Conservation (phyloP, 2,329 filamentous ascomycete species). For the Emergomyces pasteurianus region DNA sequence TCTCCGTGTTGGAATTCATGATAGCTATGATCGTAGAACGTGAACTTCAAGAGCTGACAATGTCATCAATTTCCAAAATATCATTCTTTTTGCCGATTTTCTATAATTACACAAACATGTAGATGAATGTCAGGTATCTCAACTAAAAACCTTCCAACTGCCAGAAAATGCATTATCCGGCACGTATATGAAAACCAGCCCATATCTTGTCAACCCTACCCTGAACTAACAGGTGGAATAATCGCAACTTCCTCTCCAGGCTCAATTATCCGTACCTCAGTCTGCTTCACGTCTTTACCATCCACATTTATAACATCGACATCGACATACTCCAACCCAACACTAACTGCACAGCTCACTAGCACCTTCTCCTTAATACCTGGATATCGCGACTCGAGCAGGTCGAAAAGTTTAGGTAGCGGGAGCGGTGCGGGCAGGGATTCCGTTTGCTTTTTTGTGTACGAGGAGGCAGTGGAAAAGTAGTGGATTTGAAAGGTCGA, state of each 20-base stretch:
- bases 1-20: neutral
- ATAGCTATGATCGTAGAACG: neutral
- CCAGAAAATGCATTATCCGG: neutral
- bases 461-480: constrained; percentile 33
- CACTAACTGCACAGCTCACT: constrained; percentile 29
- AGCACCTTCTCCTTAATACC: constrained; percentile 30
- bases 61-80: neutral
- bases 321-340: constrained; percentile 36
- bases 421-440: constrained; percentile 30
- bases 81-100: neutral
- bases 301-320: constrained; percentile 14
- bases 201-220: constrained; percentile 16
- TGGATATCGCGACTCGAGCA: constrained; percentile 30
- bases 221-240: constrained; percentile 38
- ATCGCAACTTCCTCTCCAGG: constrained; percentile 33
- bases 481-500: constrained; percentile 34
- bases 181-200: neutral
- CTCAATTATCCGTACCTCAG: constrained; percentile 18
- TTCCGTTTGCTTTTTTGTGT: constrained; percentile 30
- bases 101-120: neutral
- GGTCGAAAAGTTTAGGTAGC: constrained; percentile 24
- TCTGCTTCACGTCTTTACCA: constrained; percentile 11
- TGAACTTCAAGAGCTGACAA: neutral
- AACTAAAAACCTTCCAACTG: neutral
- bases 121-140: neutral